Evolutionary conservation across 139 green algal genomes (phyloP).

Genomic region (Gonium pectorale): DNA sequence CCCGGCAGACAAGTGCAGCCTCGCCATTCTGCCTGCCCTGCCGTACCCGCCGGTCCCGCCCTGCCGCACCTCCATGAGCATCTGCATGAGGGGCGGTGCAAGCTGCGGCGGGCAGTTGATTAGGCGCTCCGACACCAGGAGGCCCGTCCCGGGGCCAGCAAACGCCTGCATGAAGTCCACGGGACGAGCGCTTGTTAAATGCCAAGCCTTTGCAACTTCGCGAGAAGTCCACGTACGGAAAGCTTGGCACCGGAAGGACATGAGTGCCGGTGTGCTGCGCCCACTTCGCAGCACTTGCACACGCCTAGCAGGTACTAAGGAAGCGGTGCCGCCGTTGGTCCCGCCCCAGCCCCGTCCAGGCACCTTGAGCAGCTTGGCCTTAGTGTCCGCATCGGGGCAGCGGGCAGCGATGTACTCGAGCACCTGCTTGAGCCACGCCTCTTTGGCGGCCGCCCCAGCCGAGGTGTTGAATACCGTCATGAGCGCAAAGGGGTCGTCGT

Average conservation of each 20-base stretch:
- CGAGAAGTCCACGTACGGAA: too few species aligned
- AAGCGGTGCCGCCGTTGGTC: background rate
- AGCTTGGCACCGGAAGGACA: background rate
- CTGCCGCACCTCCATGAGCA: conserved; percentile 85
- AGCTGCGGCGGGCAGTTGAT: conserved; percentile 91
- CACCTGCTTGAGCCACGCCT: conserved; percentile 69
- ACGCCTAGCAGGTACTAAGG: background rate
- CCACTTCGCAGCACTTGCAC: background rate
- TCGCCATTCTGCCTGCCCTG: too few species aligned
- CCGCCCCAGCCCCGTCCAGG: background rate
- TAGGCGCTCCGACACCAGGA: conserved; percentile 91
- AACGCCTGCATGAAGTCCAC: conserved; percentile 54
- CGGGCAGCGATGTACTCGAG: conserved; percentile 65
- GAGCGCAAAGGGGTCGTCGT: conserved; percentile 88
- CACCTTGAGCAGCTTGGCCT: conserved; percentile 51
- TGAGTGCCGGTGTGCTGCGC: background rate
- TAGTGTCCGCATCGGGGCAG: conserved; percentile 35
- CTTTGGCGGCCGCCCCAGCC: conserved; percentile 44
- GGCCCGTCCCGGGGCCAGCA: conserved; percentile 58
- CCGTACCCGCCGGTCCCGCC: conserved; percentile 63
- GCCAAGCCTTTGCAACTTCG: background rate
- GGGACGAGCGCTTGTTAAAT: background rate
- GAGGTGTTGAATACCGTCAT: conserved; percentile 76
- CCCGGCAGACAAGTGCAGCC: too few species aligned
- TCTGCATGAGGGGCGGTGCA: conserved; percentile 84